Evolutionary conservation across 805 yeast genomes (phyloP).

Genomic region (Lipomyces kockii): DNA sequence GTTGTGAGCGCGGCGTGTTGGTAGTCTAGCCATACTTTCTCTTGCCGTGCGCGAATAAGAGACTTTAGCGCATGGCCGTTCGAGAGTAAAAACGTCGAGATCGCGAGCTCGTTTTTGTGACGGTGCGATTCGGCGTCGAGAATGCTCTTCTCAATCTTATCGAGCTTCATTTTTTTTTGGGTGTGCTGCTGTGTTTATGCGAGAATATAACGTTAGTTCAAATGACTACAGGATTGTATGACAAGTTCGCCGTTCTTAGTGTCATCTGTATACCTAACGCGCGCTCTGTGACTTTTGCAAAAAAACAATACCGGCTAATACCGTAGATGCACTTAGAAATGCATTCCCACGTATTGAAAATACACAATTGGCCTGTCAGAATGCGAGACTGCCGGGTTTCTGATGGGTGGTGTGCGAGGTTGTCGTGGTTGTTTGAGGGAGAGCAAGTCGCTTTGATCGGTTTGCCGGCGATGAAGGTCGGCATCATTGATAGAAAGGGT

Average conservation of each 20-base stretch:
- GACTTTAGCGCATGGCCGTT: slow-evolving; percentile 16
- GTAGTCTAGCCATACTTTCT: slow-evolving; percentile 18
- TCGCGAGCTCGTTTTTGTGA: slow-evolving; percentile 18
- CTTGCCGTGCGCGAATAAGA: slow-evolving; percentile 16
- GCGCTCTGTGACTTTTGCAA: not conserved
- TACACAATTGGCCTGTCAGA: not conserved
- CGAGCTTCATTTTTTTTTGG: slow-evolving; percentile 21
- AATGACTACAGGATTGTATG: not conserved
- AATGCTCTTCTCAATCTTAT: slow-evolving; percentile 24
- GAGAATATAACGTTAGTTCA: not conserved
- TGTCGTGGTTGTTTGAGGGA: not conserved
- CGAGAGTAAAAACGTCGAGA: slow-evolving; percentile 10
- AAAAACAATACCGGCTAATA: not conserved
- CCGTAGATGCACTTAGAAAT: not conserved
- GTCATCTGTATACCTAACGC: not conserved
- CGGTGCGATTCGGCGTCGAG: slow-evolving; percentile 25
- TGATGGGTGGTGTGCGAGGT: not conserved
- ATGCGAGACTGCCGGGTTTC: no score
- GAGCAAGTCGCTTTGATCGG: not conserved
- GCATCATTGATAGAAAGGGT: not conserved
- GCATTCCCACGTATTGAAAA: not conserved
- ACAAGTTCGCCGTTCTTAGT: not conserved
- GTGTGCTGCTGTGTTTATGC: not conserved
- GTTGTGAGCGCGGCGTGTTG: slow-evolving; percentile 17
- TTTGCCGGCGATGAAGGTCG: not conserved